phyloP scores from a whole-genome alignment of 164 flowering plant species.

The Vitis cinerea region DNA sequence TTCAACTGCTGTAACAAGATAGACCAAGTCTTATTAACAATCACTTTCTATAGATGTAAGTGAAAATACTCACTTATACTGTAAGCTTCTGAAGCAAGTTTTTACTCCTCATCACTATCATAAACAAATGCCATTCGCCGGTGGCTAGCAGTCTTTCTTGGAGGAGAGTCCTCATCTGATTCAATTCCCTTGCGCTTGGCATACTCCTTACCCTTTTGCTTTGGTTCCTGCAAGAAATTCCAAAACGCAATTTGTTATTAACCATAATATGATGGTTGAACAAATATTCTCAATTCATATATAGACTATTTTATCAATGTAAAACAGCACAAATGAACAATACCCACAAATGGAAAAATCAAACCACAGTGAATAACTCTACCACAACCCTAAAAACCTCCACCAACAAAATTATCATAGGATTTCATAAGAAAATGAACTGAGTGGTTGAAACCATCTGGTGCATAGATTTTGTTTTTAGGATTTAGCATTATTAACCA shows the following conservation, averaged over 20 bases:
- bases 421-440: too few species aligned
- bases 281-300: background rate
- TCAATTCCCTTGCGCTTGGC: conserved; percentile 73
- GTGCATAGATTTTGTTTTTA: too few species aligned
- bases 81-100: background rate
- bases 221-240: conserved; percentile 53
- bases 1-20: background rate
- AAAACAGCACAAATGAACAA: too few species aligned
- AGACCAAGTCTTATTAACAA: background rate
- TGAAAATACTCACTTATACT: conserved; percentile 4
- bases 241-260: background rate
- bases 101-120: conserved; percentile 77
- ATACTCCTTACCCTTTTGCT: conserved; percentile 42
- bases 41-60: background rate
- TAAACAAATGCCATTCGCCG: conserved; percentile 78
- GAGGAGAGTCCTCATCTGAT: conserved; percentile 90
- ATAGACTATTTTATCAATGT: too few species aligned
- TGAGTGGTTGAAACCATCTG: too few species aligned
- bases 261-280: background rate
- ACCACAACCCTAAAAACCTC: too few species aligned
- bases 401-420: too few species aligned
- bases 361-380: too few species aligned
- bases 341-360: too few species aligned
- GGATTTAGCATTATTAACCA: too few species aligned
- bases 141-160: conserved; percentile 54